Evolutionary conservation across 140 eudicot species (phyloP), one percentile per base, ranked within the genome.

Genomic region (Oenanthe javanica): DNA sequence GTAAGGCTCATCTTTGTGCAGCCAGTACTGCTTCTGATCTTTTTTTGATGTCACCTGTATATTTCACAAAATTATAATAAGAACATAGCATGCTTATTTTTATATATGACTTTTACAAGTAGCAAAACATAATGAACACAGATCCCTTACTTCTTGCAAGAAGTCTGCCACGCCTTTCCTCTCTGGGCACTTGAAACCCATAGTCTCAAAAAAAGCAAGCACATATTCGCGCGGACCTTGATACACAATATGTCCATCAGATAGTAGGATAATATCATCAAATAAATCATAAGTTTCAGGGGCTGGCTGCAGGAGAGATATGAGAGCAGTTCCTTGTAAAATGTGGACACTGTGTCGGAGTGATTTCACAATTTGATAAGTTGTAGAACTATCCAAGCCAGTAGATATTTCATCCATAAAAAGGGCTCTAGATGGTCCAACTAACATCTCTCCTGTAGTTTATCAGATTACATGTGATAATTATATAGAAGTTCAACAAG

Each of bases 381-480:
- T 91, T 7, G 98, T 93, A 0, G 98, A 93, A 86, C 96, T 91
- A 81, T 93, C 98, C 85, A 93, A 79, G 72, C 98, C 98, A 12
- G 97, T 93, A 6, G 98, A 93, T 86, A 93, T 93, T 79, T 93
- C 98, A 14, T 93, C 97, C 97, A 93, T 93, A 72, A 93, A 91
- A 75, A 93, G 89, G 46, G 90, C 97, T 79, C 85, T 89, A 48
- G 91, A 70, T 43, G 96, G 98, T 69, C 97, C 96, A 51, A 90
- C 97, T 48, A 91, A 80, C 93, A 90, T 87, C 83, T 93, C 97
- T 47, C 98, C 98, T 54, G 81, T 76, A 61, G 81, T 75, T 71
- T 16, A 52, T 10, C 67, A 42, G n/a, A 51, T 7, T 16, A 12
- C 4, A 14, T 75, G 18, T 75, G 13, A 6, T 25, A 4, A 25